These are phyloP conservation scores for Podochytrium sp. DNA, from an alignment of 192 early-diverging fungal genomes.

Conservation along the genomic window DNA sequence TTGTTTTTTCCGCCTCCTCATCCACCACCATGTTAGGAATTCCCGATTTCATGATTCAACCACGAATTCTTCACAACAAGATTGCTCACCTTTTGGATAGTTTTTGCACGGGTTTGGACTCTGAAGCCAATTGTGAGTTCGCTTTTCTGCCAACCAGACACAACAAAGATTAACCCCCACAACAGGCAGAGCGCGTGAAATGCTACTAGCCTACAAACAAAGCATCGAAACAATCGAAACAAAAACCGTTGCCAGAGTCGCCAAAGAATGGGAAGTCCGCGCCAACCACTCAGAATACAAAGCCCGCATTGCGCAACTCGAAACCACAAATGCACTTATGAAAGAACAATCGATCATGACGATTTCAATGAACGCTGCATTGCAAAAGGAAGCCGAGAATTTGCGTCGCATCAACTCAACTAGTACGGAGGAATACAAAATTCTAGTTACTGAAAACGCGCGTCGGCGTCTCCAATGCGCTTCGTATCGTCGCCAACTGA, in stretches of 20 bases:
- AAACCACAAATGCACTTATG: conserved; percentile 38
- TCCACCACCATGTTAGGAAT: neutral
- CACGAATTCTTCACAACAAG: conserved; percentile 44
- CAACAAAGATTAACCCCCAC: neutral
- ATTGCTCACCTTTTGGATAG: conserved; percentile 32
- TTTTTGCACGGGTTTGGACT: conserved; percentile 32
- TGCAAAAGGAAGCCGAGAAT: conserved; percentile 24
- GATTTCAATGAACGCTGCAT: conserved; percentile 31
- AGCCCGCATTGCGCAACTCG: conserved; percentile 27
- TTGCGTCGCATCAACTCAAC: conserved; percentile 30
- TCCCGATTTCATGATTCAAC: conserved; percentile 35
- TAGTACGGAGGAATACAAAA: conserved; percentile 27
- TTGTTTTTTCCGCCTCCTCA: neutral
- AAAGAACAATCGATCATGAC: conserved; percentile 34
- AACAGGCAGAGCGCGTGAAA: conserved; percentile 29
- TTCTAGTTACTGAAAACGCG: conserved; percentile 43
- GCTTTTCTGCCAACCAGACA: conserved; percentile 1
- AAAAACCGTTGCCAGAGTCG: conserved; percentile 27
- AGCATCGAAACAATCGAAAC: conserved; percentile 35
- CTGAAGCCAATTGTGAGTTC: conserved; percentile 16
- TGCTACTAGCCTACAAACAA: conserved; percentile 31
- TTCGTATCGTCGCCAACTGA: conserved; percentile 21
- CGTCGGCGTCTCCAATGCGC: conserved; percentile 29
- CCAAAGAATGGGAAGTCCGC: conserved; percentile 40
- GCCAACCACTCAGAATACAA: conserved; percentile 39